A percentile compares a stretch with the other conserved stretches of the same genome.
These are phyloP conservation scores for Termitomyces sp. DNA, from an alignment of 1,284 basidiomycete genomes.

Conservation along the genomic window DNA sequence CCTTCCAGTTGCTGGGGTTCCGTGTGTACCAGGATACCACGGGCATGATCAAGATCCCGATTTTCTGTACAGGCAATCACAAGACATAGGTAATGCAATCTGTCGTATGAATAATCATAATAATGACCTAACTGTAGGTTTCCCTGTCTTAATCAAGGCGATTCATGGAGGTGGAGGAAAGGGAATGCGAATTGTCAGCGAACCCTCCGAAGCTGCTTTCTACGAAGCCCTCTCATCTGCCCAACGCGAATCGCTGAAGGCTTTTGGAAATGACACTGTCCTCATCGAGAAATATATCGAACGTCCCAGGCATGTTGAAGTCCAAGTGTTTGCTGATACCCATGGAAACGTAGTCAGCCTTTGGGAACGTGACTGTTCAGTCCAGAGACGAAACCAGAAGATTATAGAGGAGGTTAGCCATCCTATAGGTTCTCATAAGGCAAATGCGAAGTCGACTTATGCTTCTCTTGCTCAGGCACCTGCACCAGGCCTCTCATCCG, in stretches of 20 bases:
- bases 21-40: conserved; percentile 92
- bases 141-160: conserved; percentile 93
- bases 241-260: conserved; percentile 81
- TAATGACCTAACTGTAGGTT: conserved; percentile 39
- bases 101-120: neutral
- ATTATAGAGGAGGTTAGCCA: conserved; percentile 79
- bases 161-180: conserved; percentile 96
- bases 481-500: conserved; percentile 77
- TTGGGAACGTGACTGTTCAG: conserved; percentile 93
- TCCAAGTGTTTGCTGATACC: conserved; percentile 85
- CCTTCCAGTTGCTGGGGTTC: conserved; percentile 72
- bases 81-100: conserved; percentile 57
- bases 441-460: neutral
- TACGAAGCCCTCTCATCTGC: conserved; percentile 78
- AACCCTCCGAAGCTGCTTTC: conserved; percentile 61
- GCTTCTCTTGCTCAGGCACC: conserved; percentile 57
- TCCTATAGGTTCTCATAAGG: neutral
- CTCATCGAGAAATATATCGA: conserved; percentile 85
- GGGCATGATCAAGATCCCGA: conserved; percentile 67
- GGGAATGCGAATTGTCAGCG: conserved; percentile 91
- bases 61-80: conserved; percentile 60
- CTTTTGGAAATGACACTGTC: conserved; percentile 83
- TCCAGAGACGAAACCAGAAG: conserved; percentile 92
- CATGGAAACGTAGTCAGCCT: conserved; percentile 78
- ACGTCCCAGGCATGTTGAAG: conserved; percentile 82